Base-by-base conservation (phyloP, 306 rosid species). In the Benincasa hispida region DNA sequence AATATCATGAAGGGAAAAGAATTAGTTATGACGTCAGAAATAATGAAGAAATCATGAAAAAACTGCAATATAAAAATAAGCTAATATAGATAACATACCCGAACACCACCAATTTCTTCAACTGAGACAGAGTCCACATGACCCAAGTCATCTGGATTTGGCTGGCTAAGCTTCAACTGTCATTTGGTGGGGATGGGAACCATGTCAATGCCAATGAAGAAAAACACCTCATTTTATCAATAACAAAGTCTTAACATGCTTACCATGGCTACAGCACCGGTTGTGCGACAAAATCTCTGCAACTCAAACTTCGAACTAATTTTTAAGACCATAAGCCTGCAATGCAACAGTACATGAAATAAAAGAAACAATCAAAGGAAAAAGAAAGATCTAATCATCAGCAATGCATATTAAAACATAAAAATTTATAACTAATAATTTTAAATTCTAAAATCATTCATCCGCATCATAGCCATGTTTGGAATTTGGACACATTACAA, bases 281-380 rank as follows among this genome's bases (percentile, higher is more conserved):
- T 89, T 80, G 98, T 93, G n/a, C 97, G 92, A 82, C 98, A 93
- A 84, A 90, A 91, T 70, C 98, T 89, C 62, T 97, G 89, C 77
- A 93, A 77, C 79, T 93, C 98, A 83, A 93, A 93, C 72, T 93
- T 93, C 56, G 98, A 93, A 87, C 88, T 90, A 79, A 93, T 90
- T 86, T 90, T 93, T 76, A 93, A 80, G 77, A 93, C 96, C 98
- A 93, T 87, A 72, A 93, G 96, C 92, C 98, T 93, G 82, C 79
- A 85, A 14, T 21, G 51, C n/a, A 57, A 21, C 66, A 83, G 82
- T 27, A 59, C 24, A 10, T 0, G 32, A 79, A 45, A 77, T 77
- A 61, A 83, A 80, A 54, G 34, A 66, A 66, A 10, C 35, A 41
- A 68, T 24, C 21, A 7, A 1, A 37, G 47, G 27, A 34, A 13